Evolutionary conservation across 352 stramenopile species (phyloP), one percentile per base, ranked within the genome.

Genomic region (Pythium dissimile): DNA sequence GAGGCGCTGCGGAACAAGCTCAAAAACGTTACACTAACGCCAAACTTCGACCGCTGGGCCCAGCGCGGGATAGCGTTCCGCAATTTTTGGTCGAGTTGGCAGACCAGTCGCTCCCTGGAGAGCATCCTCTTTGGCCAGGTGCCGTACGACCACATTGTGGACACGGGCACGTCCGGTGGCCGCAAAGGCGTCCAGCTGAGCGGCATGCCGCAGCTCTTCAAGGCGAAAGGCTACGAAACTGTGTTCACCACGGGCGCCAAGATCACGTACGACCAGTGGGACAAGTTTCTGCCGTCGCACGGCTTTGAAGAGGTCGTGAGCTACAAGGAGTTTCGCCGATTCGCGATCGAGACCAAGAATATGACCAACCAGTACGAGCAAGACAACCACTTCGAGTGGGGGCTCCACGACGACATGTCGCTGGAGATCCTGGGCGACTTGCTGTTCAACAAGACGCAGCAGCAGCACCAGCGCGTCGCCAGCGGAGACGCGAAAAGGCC

Each of bases 51-150:
- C 38, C 43, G 45, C 24, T 86, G 73, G 69, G 71, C 76, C 6
- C 69, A 71, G 31, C 69, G 73, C 4, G 73, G 73, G 21, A 54
- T 86, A 6, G 66, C 71, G 1, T 74, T 86, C 47, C 60, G 37
- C 5, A 86, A 84, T 23, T 58, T 84, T 24, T 86, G 76, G 73
- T 86, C 76, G 12, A 84, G 72, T 37, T 83, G 64, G 64, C 45
- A 62, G 6, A 84, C 76, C 13, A 86, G 73, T 66, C 71, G 76
- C 3, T 84, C 76, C 0, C 27, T 86, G 1, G 73, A 84, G 49
- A 84, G 73, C 52, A 68, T 83, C 26, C 27, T 80, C 21, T 86
- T 73, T 35, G 73, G 49, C 0, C 73, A 86, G 41, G 35, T 86
- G 2, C 66, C 72, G 16, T 80, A 74, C 43, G 72, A 84, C 30